These are phyloP conservation scores for Chaetomium fimeti DNA, from an alignment of 495 filamentous ascomycete genomes.

Conservation along the genomic window DNA sequence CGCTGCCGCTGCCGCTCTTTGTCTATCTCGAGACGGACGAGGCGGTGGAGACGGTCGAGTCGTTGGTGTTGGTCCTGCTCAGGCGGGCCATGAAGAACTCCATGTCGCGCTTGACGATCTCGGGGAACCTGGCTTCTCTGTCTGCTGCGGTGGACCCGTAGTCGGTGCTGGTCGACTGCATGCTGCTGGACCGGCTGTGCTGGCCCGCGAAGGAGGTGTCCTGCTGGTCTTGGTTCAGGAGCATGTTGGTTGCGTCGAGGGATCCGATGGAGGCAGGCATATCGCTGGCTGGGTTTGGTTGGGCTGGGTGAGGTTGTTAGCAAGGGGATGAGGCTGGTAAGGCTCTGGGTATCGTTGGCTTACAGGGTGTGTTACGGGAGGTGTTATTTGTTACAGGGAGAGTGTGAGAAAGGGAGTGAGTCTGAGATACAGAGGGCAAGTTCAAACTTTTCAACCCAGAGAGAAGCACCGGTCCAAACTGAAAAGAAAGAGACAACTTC, in stretches of 20 bases:
- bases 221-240: no score
- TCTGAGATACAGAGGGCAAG: background rate
- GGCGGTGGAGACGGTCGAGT: background rate
- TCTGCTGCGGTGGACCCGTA: background rate
- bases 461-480: background rate
- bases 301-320: background rate
- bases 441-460: slow-evolving; percentile 1
- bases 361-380: background rate
- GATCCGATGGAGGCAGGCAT: background rate
- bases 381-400: background rate
- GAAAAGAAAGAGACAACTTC: background rate
- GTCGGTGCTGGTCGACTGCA: slow-evolving; percentile 16
- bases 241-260: background rate
- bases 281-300: background rate
- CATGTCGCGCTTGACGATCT: slow-evolving; percentile 19
- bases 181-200: slow-evolving; percentile 21
- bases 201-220: slow-evolving; percentile 2
- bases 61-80: slow-evolving; percentile 7
- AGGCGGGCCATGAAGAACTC: slow-evolving; percentile 26
- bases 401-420: background rate
- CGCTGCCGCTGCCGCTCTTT: no score
- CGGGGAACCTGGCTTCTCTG: slow-evolving; percentile 3
- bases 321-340: background rate
- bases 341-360: background rate
- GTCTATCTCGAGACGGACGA: background rate